phyloP scores from a whole-genome alignment of 768 basidiomycete genomes.

The Pisolithus microcarpus region DNA sequence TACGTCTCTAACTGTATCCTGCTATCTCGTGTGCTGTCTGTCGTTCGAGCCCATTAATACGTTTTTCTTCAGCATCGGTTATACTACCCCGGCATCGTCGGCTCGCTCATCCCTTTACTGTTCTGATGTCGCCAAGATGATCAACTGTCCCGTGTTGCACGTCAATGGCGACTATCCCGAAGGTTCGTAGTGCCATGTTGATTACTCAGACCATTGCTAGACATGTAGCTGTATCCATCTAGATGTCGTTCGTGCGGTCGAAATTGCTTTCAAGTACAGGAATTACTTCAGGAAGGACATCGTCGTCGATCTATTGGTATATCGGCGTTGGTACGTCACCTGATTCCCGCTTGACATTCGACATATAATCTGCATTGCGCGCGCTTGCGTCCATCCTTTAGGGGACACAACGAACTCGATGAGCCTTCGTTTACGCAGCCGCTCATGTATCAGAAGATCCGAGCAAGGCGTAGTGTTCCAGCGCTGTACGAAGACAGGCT shows the following conservation, averaged over 20 bases:
- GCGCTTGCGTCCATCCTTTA: constrained; percentile 10
- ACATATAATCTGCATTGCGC: neutral
- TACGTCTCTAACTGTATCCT: constrained; percentile 17
- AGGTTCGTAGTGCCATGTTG: constrained; percentile 31
- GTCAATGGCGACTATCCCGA: constrained; percentile 91
- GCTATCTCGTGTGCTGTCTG: neutral
- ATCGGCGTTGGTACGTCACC: constrained; percentile 62
- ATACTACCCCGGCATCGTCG: constrained; percentile 80
- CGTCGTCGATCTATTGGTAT: constrained; percentile 83
- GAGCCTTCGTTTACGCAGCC: constrained; percentile 84
- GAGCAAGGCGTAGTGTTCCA: constrained; percentile 68
- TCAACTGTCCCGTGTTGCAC: constrained; percentile 81
- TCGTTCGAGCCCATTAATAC: too few relatives aligned
- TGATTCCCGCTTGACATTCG: neutral
- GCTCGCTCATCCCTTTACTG: constrained; percentile 85
- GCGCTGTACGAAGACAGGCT: constrained; percentile 76
- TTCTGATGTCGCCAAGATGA: constrained; percentile 85
- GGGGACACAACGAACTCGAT: constrained; percentile 88
- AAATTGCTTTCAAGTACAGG: constrained; percentile 83
- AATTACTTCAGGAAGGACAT: constrained; percentile 88
- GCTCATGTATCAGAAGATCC: constrained; percentile 86
- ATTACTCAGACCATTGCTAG: neutral
- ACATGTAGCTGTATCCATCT: neutral
- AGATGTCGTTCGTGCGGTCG: constrained; percentile 82
- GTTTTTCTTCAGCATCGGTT: constrained; percentile 62